Evolutionary conservation across 148 eudicot species (phyloP).

Genomic region (Bassia scoparia): DNA sequence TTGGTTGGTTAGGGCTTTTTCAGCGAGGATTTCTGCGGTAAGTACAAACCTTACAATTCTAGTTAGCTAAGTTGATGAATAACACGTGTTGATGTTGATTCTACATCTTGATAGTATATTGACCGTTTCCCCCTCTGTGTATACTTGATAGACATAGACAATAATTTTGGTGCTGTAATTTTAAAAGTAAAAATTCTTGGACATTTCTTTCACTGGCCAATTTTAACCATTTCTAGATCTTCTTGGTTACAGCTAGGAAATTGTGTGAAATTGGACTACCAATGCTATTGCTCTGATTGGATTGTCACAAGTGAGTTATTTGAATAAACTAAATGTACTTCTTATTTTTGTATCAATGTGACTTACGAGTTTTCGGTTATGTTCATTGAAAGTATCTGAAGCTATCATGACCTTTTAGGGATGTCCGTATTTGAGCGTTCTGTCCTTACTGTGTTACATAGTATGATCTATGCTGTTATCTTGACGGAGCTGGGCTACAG

Average conservation of each 20-base stretch:
- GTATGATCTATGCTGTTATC: slow-evolving; percentile 80
- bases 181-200: neutral
- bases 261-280: slow-evolving; percentile 96
- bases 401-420: slow-evolving; percentile 65
- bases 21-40: slow-evolving; percentile 89
- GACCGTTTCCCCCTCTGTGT: too few relatives aligned
- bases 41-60: slow-evolving; percentile 20
- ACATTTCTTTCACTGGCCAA: neutral
- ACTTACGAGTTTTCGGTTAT: slow-evolving; percentile 11
- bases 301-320: slow-evolving; percentile 65
- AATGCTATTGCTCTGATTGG: slow-evolving; percentile 75
- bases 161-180: too few relatives aligned
- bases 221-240: neutral
- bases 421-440: slow-evolving; percentile 93
- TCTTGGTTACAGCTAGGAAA: slow-evolving; percentile 66
- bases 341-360: neutral
- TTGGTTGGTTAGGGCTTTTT: slow-evolving; percentile 92
- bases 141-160: too few relatives aligned
- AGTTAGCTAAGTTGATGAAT: neutral
- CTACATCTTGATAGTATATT: neutral
- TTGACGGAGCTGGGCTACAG: slow-evolving; percentile 85
- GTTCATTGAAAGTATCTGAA: slow-evolving; percentile 76
- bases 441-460: slow-evolving; percentile 56
- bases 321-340: neutral
- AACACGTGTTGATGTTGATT: neutral